phyloP scores from a whole-genome alignment of 2,329 filamentous ascomycete species.

The Sclerotinia borealis region DNA sequence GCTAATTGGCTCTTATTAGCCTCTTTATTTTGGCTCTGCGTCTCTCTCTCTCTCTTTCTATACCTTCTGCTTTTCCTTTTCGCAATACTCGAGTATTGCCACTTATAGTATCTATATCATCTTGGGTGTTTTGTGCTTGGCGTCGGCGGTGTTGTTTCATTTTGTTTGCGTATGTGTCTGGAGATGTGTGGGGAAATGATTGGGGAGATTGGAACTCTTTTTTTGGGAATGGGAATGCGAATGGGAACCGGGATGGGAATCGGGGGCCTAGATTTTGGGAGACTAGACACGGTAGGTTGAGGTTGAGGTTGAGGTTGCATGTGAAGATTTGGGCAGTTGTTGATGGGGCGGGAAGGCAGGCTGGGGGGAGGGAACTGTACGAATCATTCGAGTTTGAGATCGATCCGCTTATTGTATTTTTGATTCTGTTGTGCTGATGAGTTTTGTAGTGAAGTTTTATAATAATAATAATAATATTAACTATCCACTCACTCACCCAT shows the following conservation, averaged over 20 bases:
- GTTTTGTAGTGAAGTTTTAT: no score
- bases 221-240: no score
- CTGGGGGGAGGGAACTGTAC: background rate
- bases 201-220: conserved; percentile 33
- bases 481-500: no score
- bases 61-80: conserved; percentile 51
- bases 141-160: conserved; percentile 32
- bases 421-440: no score
- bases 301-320: conserved; percentile 16
- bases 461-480: no score
- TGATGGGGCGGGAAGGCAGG: conserved; percentile 5
- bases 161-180: no score
- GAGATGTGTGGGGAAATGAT: conserved; percentile 32
- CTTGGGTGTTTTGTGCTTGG: conserved; percentile 42
- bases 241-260: no score
- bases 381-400: no score
- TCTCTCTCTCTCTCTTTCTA: conserved; percentile 51
- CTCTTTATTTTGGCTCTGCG: conserved; percentile 56
- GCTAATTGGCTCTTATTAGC: conserved; percentile 51
- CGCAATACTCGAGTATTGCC: no score
- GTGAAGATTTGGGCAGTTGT: conserved; percentile 15
- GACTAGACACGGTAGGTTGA: conserved; percentile 16
- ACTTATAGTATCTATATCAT: conserved; percentile 47
- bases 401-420: no score
- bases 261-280: conserved; percentile 22